phyloP scores from a whole-genome alignment of 192 early-diverging fungal genomes.

The Gigaspora rosea region DNA sequence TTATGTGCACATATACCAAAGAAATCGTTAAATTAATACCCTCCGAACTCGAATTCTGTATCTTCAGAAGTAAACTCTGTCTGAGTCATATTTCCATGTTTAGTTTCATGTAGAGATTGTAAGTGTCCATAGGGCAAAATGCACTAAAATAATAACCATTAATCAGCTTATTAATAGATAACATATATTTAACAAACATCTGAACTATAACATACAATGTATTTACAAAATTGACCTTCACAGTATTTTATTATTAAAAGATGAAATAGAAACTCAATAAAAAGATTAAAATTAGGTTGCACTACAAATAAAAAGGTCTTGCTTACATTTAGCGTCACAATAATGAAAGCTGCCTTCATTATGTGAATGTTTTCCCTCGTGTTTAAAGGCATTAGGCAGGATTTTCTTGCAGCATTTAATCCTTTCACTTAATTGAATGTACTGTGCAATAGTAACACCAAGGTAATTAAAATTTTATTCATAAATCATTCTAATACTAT shows the following conservation, averaged over 20 bases:
- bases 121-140: slow-evolving; percentile 4
- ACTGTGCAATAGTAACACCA: neutral
- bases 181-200: neutral
- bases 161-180: neutral
- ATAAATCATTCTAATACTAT: neutral
- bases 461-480: neutral
- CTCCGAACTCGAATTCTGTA: slow-evolving; percentile 22
- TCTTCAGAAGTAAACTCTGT: slow-evolving; percentile 15
- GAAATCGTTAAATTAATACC: neutral
- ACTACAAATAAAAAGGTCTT: too few relatives aligned
- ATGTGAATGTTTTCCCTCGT: slow-evolving; percentile 20
- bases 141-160: neutral
- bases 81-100: slow-evolving; percentile 13
- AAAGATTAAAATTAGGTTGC: too few relatives aligned
- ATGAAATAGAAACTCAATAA: too few relatives aligned
- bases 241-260: too few relatives aligned
- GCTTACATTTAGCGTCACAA: slow-evolving; percentile 10
- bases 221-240: slow-evolving; percentile 6
- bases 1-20: neutral
- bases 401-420: slow-evolving; percentile 24
- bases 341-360: slow-evolving; percentile 6
- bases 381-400: slow-evolving; percentile 19
- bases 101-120: neutral
- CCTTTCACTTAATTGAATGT: slow-evolving; percentile 21
- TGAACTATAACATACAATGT: neutral